Percentiles rank a stretch among this genome's conserved stretches.
These are phyloP conservation scores for Umbelopsis sp. DNA, from an alignment of 192 early-diverging fungal species.

Conservation along the genomic window DNA sequence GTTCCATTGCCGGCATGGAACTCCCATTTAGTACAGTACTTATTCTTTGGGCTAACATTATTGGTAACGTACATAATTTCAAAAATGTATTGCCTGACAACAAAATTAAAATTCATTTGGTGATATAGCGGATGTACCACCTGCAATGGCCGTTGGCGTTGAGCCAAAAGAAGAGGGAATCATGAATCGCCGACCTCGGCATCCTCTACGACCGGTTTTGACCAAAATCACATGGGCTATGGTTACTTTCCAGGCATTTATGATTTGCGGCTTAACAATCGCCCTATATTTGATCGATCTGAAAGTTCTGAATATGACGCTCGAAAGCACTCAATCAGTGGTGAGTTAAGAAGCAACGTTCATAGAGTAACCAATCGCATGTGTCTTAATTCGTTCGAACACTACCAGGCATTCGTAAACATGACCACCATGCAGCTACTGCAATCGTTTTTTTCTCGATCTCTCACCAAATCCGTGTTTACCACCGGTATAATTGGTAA, in stretches of 20 bases:
- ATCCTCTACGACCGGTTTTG: slow-evolving; percentile 76
- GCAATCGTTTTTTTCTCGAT: slow-evolving; percentile 85
- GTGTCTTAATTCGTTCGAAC: neutral
- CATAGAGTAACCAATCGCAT: neutral
- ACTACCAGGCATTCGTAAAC: slow-evolving; percentile 68
- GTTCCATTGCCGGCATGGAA: slow-evolving; percentile 72
- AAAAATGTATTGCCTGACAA: neutral
- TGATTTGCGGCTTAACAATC: slow-evolving; percentile 69
- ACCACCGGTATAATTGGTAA: slow-evolving; percentile 75
- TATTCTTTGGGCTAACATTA: slow-evolving; percentile 98
- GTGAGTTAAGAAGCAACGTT: slow-evolving; percentile 2
- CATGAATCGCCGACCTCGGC: slow-evolving; percentile 83
- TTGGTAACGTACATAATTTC: slow-evolving; percentile 45
- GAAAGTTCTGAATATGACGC: slow-evolving; percentile 35
- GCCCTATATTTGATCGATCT: slow-evolving; percentile 61
- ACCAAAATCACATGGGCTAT: slow-evolving; percentile 60
- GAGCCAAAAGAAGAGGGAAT: slow-evolving; percentile 86
- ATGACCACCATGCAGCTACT: slow-evolving; percentile 88
- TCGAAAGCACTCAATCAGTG: slow-evolving; percentile 54
- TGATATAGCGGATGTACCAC: slow-evolving; percentile 85
- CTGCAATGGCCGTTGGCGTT: slow-evolving; percentile 91
- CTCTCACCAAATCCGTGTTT: slow-evolving; percentile 75
- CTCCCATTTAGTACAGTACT: slow-evolving; percentile 90
- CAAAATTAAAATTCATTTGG: neutral
- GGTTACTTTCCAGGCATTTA: slow-evolving; percentile 73